A percentile compares a stretch with the other conserved stretches of the same genome.
phyloP scores from a whole-genome alignment of 306 rosid genomes.

The Oxytropis ochrocephala region DNA sequence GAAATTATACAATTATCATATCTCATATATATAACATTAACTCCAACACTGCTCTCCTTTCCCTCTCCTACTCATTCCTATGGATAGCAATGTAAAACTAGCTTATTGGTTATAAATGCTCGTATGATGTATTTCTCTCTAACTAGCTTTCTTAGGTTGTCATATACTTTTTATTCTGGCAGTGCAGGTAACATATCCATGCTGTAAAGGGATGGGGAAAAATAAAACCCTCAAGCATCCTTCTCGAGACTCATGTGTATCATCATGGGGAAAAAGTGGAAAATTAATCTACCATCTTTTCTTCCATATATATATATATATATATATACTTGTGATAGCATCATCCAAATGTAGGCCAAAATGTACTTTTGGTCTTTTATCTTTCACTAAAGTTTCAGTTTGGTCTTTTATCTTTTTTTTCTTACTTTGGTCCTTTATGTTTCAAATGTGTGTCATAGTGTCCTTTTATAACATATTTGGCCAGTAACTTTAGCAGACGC shows the following conservation, averaged over 20 bases:
- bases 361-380: no score
- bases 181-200: slow-evolving; percentile 16
- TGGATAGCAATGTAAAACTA: slow-evolving; percentile 2
- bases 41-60: not conserved
- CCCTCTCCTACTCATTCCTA: not conserved
- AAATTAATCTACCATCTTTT: not conserved
- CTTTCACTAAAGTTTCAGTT: no score
- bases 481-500: no score
- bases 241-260: slow-evolving; percentile 21
- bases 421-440: no score
- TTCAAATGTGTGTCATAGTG: no score
- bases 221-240: slow-evolving; percentile 12
- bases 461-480: no score
- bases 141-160: not conserved
- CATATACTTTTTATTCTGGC: slow-evolving; percentile 15
- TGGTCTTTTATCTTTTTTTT: no score
- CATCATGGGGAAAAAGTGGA: slow-evolving; percentile 8
- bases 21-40: not conserved
- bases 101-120: slow-evolving; percentile 21
- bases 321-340: no score
- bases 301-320: not conserved
- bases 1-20: no score
- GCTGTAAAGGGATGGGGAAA: slow-evolving; percentile 29
- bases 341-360: no score
- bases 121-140: not conserved